These are phyloP conservation scores for Lotus japonicus DNA, from an alignment of 306 rosid genomes.

Conservation along the genomic window DNA sequence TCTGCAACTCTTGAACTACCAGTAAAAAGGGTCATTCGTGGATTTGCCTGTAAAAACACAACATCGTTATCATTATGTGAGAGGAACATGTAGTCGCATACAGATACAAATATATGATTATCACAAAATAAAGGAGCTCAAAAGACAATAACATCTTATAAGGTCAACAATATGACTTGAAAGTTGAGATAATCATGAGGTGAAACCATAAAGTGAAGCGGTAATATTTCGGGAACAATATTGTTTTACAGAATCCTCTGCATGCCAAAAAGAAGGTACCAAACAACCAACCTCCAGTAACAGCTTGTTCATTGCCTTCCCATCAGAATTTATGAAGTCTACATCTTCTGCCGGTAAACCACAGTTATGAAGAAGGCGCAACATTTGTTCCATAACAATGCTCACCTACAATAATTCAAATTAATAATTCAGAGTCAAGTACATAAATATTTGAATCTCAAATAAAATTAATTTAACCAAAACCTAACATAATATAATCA, in stretches of 20 bases:
- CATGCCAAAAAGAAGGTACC: not conserved
- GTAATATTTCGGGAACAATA: slow-evolving; percentile 2
- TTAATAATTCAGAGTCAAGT: not conserved
- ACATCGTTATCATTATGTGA: not conserved
- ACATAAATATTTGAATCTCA: not conserved
- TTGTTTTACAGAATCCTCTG: not conserved
- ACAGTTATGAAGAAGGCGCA: slow-evolving; percentile 80
- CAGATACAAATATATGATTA: not conserved
- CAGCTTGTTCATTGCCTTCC: slow-evolving; percentile 89
- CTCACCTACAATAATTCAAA: slow-evolving; percentile 64
- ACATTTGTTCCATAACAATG: slow-evolving; percentile 98
- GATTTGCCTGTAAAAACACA: slow-evolving; percentile 59
- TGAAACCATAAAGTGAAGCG: not conserved
- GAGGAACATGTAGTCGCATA: not conserved
- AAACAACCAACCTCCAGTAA: slow-evolving; percentile 61
- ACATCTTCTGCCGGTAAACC: slow-evolving; percentile 84
- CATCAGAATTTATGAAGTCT: slow-evolving; percentile 88
- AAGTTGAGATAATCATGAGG: slow-evolving; percentile 4
- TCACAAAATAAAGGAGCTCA: not conserved
- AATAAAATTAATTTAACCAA: not conserved
- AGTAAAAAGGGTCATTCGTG: slow-evolving; percentile 92
- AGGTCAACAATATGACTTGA: slow-evolving; percentile 4
- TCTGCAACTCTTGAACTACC: slow-evolving; percentile 99
- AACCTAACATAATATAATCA: not conserved
- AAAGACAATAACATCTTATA: not conserved